Percentiles rank a stretch among this genome's conserved stretches.
These are phyloP conservation scores for Cnidoscolus chayamansa DNA, from an alignment of 441 rosid genomes.

Conservation along the genomic window DNA sequence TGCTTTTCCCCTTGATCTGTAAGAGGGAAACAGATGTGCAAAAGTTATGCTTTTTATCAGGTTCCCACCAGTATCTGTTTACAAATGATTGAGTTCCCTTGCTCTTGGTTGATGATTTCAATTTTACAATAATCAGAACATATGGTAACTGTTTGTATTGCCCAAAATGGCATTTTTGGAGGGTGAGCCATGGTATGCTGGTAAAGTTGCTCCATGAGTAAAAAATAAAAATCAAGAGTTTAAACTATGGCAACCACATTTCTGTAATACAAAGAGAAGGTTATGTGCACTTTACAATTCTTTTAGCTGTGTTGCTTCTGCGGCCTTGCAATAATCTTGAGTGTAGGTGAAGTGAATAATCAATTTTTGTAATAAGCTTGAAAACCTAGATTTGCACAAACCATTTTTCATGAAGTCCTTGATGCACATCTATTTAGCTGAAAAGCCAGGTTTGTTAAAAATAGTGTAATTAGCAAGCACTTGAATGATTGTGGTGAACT, in stretches of 20 bases:
- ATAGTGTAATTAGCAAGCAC: neutral
- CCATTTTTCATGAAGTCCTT: neutral
- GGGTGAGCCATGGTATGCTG: neutral
- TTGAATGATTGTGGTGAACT: neutral
- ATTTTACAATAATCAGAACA: neutral
- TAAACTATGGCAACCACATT: neutral
- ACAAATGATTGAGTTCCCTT: neutral
- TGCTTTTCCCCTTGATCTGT: neutral
- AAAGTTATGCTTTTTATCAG: neutral
- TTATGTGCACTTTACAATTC: neutral
- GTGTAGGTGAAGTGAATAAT: neutral
- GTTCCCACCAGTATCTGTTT: no score
- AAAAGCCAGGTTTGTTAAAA: neutral
- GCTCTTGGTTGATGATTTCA: neutral
- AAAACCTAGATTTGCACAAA: neutral
- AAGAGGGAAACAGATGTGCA: neutral
- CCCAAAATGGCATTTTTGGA: neutral
- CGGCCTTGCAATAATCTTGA: neutral
- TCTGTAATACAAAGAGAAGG: neutral
- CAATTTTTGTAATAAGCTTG: neutral
- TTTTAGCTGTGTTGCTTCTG: neutral
- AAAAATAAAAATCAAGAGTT: neutral
- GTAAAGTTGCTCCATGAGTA: neutral
- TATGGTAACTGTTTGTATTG: neutral
- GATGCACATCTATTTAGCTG: neutral